Evolutionary conservation across 2,329 filamentous ascomycete species (phyloP).

Genomic region (Pseudogymnoascus sp.): DNA sequence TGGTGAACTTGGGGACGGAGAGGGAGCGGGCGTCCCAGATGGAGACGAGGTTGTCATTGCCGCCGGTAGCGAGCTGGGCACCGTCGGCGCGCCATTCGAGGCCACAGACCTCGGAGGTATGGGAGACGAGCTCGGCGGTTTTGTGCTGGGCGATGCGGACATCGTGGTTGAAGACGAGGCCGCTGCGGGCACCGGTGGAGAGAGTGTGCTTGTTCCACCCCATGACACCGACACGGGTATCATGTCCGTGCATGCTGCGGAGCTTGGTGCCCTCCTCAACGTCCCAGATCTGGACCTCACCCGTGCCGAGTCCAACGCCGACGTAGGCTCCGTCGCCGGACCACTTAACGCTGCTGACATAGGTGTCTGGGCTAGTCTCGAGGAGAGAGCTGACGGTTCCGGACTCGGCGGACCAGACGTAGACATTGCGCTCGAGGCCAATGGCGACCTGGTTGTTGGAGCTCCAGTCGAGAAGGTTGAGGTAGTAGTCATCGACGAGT

Average conservation of each 20-base stretch:
- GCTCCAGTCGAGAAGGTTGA: constrained; percentile 98
- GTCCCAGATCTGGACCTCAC: constrained; percentile 99
- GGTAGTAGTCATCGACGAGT: constrained; percentile 96
- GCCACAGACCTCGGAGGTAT: constrained; percentile 96
- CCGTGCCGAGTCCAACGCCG: constrained; percentile 85
- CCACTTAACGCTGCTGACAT: constrained; percentile 98
- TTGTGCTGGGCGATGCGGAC: constrained; percentile 98
- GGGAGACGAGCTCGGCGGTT: constrained; percentile 89
- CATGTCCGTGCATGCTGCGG: constrained; percentile 96
- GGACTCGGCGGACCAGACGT: constrained; percentile 96
- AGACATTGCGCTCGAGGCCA: constrained; percentile 91
- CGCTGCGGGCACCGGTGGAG: constrained; percentile 88
- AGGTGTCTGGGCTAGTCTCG: constrained; percentile 83
- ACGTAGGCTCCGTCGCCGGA: constrained; percentile 95
- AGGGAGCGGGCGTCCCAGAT: constrained; percentile 98
- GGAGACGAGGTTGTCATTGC: constrained; percentile 97
- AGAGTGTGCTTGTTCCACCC: constrained; percentile 98
- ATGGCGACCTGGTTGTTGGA: constrained; percentile 97
- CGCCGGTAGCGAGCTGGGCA: constrained; percentile 91
- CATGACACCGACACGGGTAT: constrained; percentile 95
- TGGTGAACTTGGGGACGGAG: constrained; percentile 93
- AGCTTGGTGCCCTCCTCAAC: constrained; percentile 92
- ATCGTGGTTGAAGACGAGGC: constrained; percentile 96
- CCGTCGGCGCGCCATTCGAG: constrained; percentile 97
- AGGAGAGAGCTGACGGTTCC: constrained; percentile 82